These are phyloP conservation scores for Beauveria scarabaeidicola DNA, from an alignment of 2,329 filamentous ascomycete species.

Conservation along the genomic window DNA sequence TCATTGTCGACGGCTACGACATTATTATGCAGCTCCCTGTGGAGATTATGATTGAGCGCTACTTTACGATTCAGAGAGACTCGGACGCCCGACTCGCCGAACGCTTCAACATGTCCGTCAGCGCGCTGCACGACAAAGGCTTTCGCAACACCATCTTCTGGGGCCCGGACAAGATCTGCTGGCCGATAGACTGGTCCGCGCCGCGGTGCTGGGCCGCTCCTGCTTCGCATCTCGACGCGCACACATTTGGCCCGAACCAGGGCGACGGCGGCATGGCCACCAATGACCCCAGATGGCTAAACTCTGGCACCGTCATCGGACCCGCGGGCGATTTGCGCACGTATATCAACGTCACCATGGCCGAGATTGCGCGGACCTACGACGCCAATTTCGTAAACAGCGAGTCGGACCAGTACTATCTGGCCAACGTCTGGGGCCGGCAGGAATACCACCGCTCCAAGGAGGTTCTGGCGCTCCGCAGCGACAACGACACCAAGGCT, in stretches of 20 bases:
- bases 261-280: slow-evolving; percentile 23
- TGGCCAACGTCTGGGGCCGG: slow-evolving; percentile 33
- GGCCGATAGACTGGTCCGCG: slow-evolving; percentile 27
- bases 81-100: slow-evolving; percentile 43
- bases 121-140: slow-evolving; percentile 22
- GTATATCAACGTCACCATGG: slow-evolving; percentile 23
- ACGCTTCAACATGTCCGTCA: slow-evolving; percentile 35
- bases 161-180: slow-evolving; percentile 38
- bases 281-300: slow-evolving; percentile 33
- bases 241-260: slow-evolving; percentile 28
- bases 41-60: slow-evolving; percentile 53
- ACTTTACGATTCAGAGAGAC: slow-evolving; percentile 44
- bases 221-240: slow-evolving; percentile 22
- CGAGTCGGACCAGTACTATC: slow-evolving; percentile 36
- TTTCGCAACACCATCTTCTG: slow-evolving; percentile 33
- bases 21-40: slow-evolving; percentile 58
- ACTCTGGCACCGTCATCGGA: slow-evolving; percentile 38
- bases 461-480: slow-evolving; percentile 17
- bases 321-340: slow-evolving; percentile 25
- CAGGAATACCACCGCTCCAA: slow-evolving; percentile 32
- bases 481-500: slow-evolving; percentile 12
- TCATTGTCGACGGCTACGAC: slow-evolving; percentile 56
- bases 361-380: slow-evolving; percentile 25
- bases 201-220: slow-evolving; percentile 34
- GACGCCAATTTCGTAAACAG: slow-evolving; percentile 22